These are phyloP conservation scores for Geotrichum aggregatum DNA, from an alignment of 1,139 yeast species.

Conservation along the genomic window DNA sequence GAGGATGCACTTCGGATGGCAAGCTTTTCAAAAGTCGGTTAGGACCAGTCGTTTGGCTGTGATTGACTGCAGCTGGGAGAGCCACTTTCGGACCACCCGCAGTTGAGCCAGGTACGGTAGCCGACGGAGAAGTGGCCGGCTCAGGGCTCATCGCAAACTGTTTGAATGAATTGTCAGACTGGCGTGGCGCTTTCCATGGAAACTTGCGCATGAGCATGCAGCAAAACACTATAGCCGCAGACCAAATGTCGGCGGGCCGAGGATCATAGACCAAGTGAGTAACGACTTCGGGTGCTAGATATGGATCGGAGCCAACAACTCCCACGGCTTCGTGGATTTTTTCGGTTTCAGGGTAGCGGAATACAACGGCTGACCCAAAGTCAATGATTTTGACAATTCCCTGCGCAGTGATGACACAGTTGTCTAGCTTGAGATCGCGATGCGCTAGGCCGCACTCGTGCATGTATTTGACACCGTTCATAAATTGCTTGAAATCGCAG, in stretches of 20 bases:
- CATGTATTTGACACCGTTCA: constrained; percentile 75
- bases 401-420: constrained; percentile 78
- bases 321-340: constrained; percentile 80
- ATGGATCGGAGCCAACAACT: constrained; percentile 91
- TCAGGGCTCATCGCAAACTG: constrained; percentile 42
- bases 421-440: constrained; percentile 87
- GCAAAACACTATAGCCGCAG: constrained; percentile 85
- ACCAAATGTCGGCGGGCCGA: constrained; percentile 93
- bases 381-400: constrained; percentile 90
- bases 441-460: constrained; percentile 89
- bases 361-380: constrained; percentile 92
- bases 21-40: constrained; percentile 35
- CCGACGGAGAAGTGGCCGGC: constrained; percentile 5
- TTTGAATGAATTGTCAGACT: constrained; percentile 78
- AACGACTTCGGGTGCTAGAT: constrained; percentile 90
- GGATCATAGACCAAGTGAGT: constrained; percentile 81
- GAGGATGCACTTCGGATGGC: constrained; percentile 37
- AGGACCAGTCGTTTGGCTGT: constrained; percentile 31
- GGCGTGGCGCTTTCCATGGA: constrained; percentile 96
- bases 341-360: constrained; percentile 82
- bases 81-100: constrained; percentile 9
- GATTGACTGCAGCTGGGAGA: constrained; percentile 21
- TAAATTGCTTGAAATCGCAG: constrained; percentile 85
- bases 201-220: constrained; percentile 92
- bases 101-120: constrained; percentile 1